Conservation (phyloP, 1,139 yeast species). For the Candida sanyaensis region DNA sequence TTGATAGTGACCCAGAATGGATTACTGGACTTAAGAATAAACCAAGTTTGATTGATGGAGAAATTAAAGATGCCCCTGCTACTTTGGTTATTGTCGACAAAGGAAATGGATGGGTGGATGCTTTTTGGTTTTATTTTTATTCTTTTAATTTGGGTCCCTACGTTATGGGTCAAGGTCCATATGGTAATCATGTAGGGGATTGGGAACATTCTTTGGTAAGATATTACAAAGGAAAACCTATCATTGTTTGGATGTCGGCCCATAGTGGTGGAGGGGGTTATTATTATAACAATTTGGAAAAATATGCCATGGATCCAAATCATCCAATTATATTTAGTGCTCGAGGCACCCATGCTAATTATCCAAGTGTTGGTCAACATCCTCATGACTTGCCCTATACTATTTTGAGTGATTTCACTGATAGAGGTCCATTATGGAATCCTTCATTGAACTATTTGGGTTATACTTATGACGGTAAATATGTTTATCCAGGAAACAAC, state of each 20-base stretch:
- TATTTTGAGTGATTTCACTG: slow-evolving; percentile 89
- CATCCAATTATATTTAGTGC: slow-evolving; percentile 86
- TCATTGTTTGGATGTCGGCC: slow-evolving; percentile 97
- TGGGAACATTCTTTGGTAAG: slow-evolving; percentile 96
- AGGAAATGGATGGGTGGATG: slow-evolving; percentile 91
- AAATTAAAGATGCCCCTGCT: slow-evolving; percentile 76
- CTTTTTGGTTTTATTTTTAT: slow-evolving; percentile 95
- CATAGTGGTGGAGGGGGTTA: slow-evolving; percentile 98
- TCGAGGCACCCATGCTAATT: slow-evolving; percentile 95
- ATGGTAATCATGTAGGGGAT: slow-evolving; percentile 95
- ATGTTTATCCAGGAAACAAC: slow-evolving; percentile 40
- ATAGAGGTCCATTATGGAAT: slow-evolving; percentile 94
- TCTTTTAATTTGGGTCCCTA: slow-evolving; percentile 94
- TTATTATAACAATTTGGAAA: slow-evolving; percentile 72
- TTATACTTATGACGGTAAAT: slow-evolving; percentile 69
- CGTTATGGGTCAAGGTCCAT: slow-evolving; percentile 97
- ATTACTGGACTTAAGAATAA: slow-evolving; percentile 68
- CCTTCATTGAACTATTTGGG: slow-evolving; percentile 81
- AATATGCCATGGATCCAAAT: slow-evolving; percentile 47
- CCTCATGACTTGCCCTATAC: slow-evolving; percentile 94
- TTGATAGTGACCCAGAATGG: slow-evolving; percentile 80
- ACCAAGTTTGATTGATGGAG: slow-evolving; percentile 75
- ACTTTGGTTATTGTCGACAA: slow-evolving; percentile 82
- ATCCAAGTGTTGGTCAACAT: slow-evolving; percentile 94
- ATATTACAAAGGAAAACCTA: slow-evolving; percentile 77